phyloP scores from a whole-genome alignment of 2,329 filamentous ascomycete genomes.

The Iodosphaeria phyllophila region DNA sequence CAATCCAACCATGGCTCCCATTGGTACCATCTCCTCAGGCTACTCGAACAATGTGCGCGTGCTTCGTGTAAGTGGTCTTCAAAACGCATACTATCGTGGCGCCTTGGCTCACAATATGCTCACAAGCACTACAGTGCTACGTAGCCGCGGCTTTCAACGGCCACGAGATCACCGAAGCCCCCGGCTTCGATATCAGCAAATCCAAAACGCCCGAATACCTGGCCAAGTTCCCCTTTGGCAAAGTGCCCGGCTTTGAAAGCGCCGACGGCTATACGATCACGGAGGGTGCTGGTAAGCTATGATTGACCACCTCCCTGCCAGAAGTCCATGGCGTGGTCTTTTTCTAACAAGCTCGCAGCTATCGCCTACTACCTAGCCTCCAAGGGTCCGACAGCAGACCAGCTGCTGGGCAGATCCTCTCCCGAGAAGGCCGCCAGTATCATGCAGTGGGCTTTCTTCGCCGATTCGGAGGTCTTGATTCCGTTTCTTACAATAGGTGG shows the following conservation, averaged over 20 bases:
- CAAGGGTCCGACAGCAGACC: conserved; percentile 12
- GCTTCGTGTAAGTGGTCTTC: too few relatives aligned
- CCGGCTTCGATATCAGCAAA: conserved; percentile 11
- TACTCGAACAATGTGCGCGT: too few relatives aligned
- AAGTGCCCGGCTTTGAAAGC: conserved; percentile 17
- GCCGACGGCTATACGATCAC: conserved; percentile 21
- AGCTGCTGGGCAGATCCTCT: conserved; percentile 13
- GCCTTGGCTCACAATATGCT: too few relatives aligned
- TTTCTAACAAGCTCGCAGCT: conserved; percentile 16
- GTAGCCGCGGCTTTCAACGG: conserved; percentile 2
- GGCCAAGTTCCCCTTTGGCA: conserved; percentile 19
- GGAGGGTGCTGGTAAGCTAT: too few relatives aligned
- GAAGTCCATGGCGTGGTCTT: too few relatives aligned
- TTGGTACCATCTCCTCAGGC: too few relatives aligned
- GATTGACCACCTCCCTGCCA: too few relatives aligned
- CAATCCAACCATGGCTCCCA: too few relatives aligned
- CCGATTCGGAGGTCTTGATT: conserved; percentile 5
- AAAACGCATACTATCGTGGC: too few relatives aligned
- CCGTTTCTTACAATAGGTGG: too few relatives aligned
- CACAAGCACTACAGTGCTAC: too few relatives aligned
- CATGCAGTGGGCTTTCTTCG: conserved; percentile 16
- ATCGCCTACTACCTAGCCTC: conserved; percentile 18
- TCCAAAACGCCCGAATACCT: conserved; percentile 15
- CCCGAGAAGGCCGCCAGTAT: conserved; percentile 14
- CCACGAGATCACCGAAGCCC: conserved; percentile 3